A percentile compares a stretch with the other conserved stretches of the same genome.
These are phyloP conservation scores for Paecilomyces dactylethromorphus DNA, from an alignment of 2,329 filamentous ascomycete species.

Conservation along the genomic window DNA sequence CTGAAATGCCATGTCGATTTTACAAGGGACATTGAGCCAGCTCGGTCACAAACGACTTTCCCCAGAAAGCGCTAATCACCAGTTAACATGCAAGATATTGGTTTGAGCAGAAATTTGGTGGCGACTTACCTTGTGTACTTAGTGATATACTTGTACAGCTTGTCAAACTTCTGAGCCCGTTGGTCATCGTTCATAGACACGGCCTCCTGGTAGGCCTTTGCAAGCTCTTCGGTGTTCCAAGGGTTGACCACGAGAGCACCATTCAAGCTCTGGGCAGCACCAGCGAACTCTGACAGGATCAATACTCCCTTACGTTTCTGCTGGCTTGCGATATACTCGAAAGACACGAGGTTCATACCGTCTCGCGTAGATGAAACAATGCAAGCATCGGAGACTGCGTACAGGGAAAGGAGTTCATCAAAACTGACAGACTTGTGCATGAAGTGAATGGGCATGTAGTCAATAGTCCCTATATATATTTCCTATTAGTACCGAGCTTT, in stretches of 20 bases:
- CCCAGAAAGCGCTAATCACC: constrained; percentile 76
- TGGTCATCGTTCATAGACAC: constrained; percentile 93
- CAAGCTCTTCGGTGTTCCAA: constrained; percentile 96
- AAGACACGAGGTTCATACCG: constrained; percentile 97
- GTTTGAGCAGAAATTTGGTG: background rate
- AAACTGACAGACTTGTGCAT: constrained; percentile 94
- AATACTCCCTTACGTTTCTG: constrained; percentile 84
- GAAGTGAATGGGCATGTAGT: constrained; percentile 99
- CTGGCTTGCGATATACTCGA: constrained; percentile 96
- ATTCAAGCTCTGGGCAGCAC: constrained; percentile 88
- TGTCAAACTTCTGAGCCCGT: constrained; percentile 78
- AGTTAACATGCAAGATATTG: constrained; percentile 13
- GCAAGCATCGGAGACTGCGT: constrained; percentile 86
- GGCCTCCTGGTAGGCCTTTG: constrained; percentile 89
- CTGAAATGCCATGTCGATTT: background rate
- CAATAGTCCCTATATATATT: constrained; percentile 62
- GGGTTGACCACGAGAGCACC: constrained; percentile 93
- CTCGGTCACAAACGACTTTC: constrained; percentile 83
- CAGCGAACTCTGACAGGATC: constrained; percentile 94
- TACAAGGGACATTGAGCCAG: constrained; percentile 50
- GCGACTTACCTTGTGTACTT: constrained; percentile 74
- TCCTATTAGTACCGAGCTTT: constrained; percentile 8
- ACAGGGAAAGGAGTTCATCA: constrained; percentile 88
- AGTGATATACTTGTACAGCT: constrained; percentile 89
- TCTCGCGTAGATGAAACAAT: constrained; percentile 93